Evolutionary conservation across 169 alveolate species (phyloP), one percentile per base, ranked within the genome.

Genomic region (Haemoproteus tartakovskyi): DNA sequence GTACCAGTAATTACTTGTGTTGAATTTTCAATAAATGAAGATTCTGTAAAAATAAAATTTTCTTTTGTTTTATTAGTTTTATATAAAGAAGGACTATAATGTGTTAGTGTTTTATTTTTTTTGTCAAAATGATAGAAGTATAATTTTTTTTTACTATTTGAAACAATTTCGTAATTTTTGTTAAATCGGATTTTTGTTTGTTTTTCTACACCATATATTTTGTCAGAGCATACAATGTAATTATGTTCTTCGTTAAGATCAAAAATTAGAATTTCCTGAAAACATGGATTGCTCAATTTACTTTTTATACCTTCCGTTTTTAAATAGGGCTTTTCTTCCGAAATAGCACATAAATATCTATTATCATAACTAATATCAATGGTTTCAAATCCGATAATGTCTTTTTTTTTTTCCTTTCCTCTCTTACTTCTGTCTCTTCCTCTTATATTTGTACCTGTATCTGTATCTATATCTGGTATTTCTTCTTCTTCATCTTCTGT

Each of bases 51-150:
- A 8, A 74, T 74, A 21, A 74, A 56, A 24, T 51, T 60, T 47
- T 74, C 84, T 57, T 56, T 14, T 56, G 57, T 22, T 74, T 56
- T 74, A 60, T 57, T 74, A 38, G 78, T 74, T 46, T 74, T 74
- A 33, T 74, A 74, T 30, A 74, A 57, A 37, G 84, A 74, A 12
- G 84, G 84, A 46, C 84, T 74, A 38, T 74, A 74, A 74, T 74
- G 84, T 19, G 22, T 74, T 18, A 74, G 54, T 2, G 47, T 43
- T 74, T 62, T 54, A 29, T 57, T 22, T 43, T 54, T 74, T 36
- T 56, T 74, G 1, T 45, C 78, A 74, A 74, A 74, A n/a, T 74
- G 41, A 24, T 74, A 74, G 46, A 74, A 45, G 19, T 74, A 74
- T 46, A 74, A 74, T 60, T 74, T 74, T 18, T 74, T 57, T 16